Base-by-base conservation (phyloP, 1,284 basidiomycete genomes). In the Rhodotorula sp. region DNA sequence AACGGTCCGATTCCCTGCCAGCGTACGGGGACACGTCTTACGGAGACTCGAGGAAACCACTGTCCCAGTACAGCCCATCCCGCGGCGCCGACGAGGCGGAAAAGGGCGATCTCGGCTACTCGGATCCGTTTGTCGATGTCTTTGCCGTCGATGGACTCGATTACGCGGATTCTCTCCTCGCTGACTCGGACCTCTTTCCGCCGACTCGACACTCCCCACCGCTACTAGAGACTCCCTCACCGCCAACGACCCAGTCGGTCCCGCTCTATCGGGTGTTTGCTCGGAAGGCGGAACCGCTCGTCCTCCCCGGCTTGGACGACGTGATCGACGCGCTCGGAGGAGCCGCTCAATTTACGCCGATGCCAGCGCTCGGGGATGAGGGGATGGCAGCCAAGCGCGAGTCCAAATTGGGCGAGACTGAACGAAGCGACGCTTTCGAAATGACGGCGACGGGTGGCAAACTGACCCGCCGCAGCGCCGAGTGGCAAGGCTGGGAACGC, bases 251-350 rank as follows among this genome's bases (percentile, higher is more conserved):
- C 3, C 61, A 54, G 10, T 52, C 72, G 28, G 45, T 76, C 14
- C 77, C 79, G 14, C 79, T 80, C 0, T 74, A 73, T 59, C 56
- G 74, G 16, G 74, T 81, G 60, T 81, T 81, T 62, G 66, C 70
- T 1, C 69, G 68, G 1, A 63, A 71, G 21, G 79, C 80, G 1
- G 71, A 75, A 26, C 79, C 80, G 0, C 77, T 81, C n/a, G 72
- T 80, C 43, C 75, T 81, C 10, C 81, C 81, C 10, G 77, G 77
- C 7, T 74, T 81, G 31, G 80, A 81, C 60, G 57, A 64, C 23
- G 75, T 74, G 45, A 75, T 81, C 58, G 66, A 65, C 14, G 26
- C 52, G n/a, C 31, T 67, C 14, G 62, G 62, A 3, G 70, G 78
- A 3, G 21, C 68, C 18, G 67, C 70, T 3, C 12, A 28, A 19